These are phyloP conservation scores for Crithidia sp. DNA, from an alignment of 208 protist species.

Conservation along the genomic window DNA sequence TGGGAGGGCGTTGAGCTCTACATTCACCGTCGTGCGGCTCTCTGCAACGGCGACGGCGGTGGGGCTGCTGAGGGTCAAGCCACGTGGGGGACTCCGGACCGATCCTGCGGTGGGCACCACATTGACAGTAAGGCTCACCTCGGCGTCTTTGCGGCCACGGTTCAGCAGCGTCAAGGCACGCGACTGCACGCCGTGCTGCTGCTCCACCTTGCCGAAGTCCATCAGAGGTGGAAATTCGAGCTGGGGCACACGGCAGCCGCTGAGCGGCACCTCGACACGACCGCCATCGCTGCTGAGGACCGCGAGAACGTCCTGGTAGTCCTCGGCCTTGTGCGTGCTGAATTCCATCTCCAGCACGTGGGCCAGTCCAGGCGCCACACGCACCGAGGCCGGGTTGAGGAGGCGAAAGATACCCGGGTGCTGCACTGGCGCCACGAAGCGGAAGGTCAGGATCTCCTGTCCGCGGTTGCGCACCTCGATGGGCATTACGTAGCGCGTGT, in stretches of 20 bases:
- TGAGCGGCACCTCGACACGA: constrained; percentile 66
- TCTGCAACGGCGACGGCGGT: constrained; percentile 38
- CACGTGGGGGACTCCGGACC: constrained; percentile 8
- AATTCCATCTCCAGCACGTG: constrained; percentile 88
- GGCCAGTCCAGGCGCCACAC: constrained; percentile 74
- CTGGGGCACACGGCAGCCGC: constrained; percentile 64
- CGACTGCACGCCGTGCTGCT: constrained; percentile 49
- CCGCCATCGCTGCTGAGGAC: constrained; percentile 75
- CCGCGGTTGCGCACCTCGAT: constrained; percentile 83
- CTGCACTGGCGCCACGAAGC: constrained; percentile 74
- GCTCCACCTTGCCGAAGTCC: constrained; percentile 79
- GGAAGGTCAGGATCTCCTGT: constrained; percentile 62
- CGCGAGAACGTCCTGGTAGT: constrained; percentile 77
- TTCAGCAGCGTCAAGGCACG: constrained; percentile 69
- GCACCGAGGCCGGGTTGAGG: constrained; percentile 61
- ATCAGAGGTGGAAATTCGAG: constrained; percentile 59
- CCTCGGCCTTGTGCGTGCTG: constrained; percentile 63
- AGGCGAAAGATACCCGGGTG: constrained; percentile 66
- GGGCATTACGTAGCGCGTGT: constrained; percentile 85
- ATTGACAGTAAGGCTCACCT: constrained; percentile 38
- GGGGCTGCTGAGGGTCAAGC: constrained; percentile 27
- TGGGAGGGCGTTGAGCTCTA: constrained; percentile 64
- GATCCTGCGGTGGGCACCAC: constrained; percentile 7
- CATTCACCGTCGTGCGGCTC: constrained; percentile 43
- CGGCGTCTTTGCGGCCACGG: constrained; percentile 63